These are phyloP conservation scores for Microbotryum scabiosae DNA, from an alignment of 1,284 basidiomycete species.

Conservation along the genomic window DNA sequence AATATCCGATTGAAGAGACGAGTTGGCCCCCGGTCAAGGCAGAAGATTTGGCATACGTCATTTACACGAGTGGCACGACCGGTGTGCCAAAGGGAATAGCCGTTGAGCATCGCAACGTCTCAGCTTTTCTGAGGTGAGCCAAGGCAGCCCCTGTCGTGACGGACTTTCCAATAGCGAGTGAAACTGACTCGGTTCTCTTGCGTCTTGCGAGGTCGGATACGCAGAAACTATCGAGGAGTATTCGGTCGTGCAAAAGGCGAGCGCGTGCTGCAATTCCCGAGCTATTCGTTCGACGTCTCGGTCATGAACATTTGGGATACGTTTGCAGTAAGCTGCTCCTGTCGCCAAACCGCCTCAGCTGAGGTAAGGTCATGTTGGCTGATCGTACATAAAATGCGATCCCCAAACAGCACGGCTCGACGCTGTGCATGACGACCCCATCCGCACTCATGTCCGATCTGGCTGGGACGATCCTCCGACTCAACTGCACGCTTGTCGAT, in stretches of 20 bases:
- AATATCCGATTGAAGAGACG: not conserved
- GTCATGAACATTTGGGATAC: conserved; percentile 35
- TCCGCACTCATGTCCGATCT: conserved; percentile 29
- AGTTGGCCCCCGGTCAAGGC: not conserved
- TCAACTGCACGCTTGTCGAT: conserved; percentile 30
- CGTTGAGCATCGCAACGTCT: conserved; percentile 30
- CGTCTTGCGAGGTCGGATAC: no score
- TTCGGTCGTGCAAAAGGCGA: conserved; percentile 25
- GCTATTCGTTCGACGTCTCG: conserved; percentile 31
- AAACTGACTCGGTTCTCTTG: not conserved
- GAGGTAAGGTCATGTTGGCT: no score
- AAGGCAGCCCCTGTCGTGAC: not conserved
- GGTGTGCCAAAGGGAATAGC: conserved; percentile 31
- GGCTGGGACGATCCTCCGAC: conserved; percentile 20
- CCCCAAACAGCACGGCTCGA: conserved; percentile 26
- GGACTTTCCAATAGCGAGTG: not conserved
- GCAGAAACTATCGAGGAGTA: conserved; percentile 30
- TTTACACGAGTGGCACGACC: conserved; percentile 33
- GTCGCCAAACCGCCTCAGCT: no score
- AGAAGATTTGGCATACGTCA: conserved; percentile 26
- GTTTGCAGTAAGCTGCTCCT: conserved; percentile 10
- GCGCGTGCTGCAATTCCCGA: conserved; percentile 32
- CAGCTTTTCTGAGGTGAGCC: conserved; percentile 23
- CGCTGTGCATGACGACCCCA: conserved; percentile 30
- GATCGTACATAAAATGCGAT: no score